Conservation (phyloP, 805 yeast genomes). For the Suhomyces sp. region DNA sequence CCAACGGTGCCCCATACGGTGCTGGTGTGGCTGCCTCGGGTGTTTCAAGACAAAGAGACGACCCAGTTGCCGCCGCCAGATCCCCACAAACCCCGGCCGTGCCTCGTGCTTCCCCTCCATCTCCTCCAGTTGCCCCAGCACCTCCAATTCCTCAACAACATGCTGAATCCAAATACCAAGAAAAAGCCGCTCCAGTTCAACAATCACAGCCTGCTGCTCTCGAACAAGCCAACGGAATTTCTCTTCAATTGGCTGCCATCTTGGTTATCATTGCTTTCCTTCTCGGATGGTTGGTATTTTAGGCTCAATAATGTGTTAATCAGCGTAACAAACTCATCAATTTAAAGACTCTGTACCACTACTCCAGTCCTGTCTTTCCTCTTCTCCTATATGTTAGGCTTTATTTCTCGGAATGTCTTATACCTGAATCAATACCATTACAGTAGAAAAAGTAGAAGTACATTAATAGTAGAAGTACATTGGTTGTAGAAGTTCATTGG, state of each 20-base stretch:
- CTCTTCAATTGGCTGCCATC: conserved; percentile 51
- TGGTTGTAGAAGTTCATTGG: too few species aligned
- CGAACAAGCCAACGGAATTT: conserved; percentile 42
- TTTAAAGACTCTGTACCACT: too few species aligned
- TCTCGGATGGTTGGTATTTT: conserved; percentile 74
- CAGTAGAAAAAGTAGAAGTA: too few species aligned
- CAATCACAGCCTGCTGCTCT: conserved; percentile 5
- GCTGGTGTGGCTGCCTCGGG: conserved; percentile 12
- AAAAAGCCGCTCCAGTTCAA: conserved; percentile 5
- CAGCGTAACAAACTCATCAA: too few species aligned
- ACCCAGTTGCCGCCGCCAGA: not conserved
- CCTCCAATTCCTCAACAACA: conserved; percentile 7
- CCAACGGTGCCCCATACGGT: conserved; percentile 11
- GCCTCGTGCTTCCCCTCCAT: conserved; percentile 5
- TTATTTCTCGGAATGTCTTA: too few species aligned
- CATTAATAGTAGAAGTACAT: too few species aligned
- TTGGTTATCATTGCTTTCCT: conserved; percentile 50
- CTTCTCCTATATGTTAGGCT: too few species aligned
- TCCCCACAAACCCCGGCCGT: not conserved
- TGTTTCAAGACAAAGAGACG: not conserved
- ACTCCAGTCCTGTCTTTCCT: too few species aligned
- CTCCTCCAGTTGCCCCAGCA: conserved; percentile 4
- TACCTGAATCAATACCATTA: too few species aligned
- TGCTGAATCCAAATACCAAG: conserved; percentile 7
- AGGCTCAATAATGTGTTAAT: conserved; percentile 13